phyloP scores from a whole-genome alignment of 805 yeast species.

The Metschnikowia kofuensis region DNA sequence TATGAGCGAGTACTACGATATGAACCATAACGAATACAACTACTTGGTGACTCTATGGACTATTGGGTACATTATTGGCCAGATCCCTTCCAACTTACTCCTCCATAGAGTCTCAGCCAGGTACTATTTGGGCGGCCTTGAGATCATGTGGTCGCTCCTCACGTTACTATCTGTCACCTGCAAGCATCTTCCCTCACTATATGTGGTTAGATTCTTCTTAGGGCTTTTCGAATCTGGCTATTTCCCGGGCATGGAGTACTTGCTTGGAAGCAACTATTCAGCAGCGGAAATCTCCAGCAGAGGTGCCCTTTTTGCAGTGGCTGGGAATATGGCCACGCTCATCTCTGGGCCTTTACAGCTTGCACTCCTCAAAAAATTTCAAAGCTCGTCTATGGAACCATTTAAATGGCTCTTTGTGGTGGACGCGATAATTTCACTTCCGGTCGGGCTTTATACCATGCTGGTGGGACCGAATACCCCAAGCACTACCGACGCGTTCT shows the following conservation, averaged over 20 bases:
- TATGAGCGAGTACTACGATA: conserved; percentile 16
- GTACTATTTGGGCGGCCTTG: conserved; percentile 42
- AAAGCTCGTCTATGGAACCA: conserved; percentile 22
- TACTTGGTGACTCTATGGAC: conserved; percentile 17
- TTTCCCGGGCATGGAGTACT: conserved; percentile 59
- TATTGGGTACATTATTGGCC: conserved; percentile 17
- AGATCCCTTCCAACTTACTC: conserved; percentile 21
- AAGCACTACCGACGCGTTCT: conserved; percentile 31
- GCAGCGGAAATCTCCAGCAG: conserved; percentile 27
- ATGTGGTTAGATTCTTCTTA: conserved; percentile 19
- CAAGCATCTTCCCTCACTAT: conserved; percentile 11
- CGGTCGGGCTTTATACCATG: conserved; percentile 33
- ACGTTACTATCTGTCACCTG: conserved; percentile 27
- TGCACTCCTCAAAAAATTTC: conserved; percentile 24
- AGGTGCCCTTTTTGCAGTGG: conserved; percentile 30
- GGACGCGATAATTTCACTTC: conserved; percentile 33
- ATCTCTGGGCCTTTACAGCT: conserved; percentile 35
- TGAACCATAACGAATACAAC: conserved; percentile 18
- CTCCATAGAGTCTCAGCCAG: conserved; percentile 43
- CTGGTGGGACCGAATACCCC: conserved; percentile 34
- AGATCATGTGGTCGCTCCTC: conserved; percentile 42
- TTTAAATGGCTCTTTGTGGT: conserved; percentile 36
- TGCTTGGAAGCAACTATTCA: conserved; percentile 35
- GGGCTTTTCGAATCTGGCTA: conserved; percentile 49
- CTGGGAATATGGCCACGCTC: conserved; percentile 26